Evolutionary conservation across 2,329 filamentous ascomycete genomes (phyloP).

Genomic region (Sporothrix luriei): DNA sequence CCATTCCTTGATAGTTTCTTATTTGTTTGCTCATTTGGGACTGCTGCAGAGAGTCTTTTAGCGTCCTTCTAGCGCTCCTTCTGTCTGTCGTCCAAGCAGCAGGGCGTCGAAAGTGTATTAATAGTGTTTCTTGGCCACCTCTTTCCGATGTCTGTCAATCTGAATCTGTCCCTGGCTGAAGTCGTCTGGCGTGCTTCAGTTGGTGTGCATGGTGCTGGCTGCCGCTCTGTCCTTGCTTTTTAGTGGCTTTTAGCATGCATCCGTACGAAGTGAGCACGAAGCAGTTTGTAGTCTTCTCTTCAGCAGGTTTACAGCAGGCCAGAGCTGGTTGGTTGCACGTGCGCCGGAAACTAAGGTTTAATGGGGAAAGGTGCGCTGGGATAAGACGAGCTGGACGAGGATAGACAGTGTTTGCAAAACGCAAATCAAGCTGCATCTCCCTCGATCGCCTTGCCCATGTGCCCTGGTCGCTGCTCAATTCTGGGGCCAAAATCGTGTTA

Average conservation of each 20-base stretch:
- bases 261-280: too few relatives aligned
- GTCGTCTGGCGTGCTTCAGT: neutral
- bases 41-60: conserved; percentile 20
- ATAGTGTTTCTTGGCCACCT: conserved; percentile 12
- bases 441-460: neutral
- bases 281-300: neutral
- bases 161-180: neutral
- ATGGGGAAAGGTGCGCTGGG: too few relatives aligned
- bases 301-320: neutral
- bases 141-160: conserved; percentile 16
- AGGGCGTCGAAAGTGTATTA: neutral
- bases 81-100: neutral
- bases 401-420: neutral
- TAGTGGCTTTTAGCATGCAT: neutral
- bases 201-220: neutral
- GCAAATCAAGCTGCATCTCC: conserved; percentile 6
- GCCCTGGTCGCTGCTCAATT: neutral
- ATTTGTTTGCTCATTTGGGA: conserved; percentile 11
- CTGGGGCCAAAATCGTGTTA: conserved; percentile 13
- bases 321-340: neutral
- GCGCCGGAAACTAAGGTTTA: neutral
- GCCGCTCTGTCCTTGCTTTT: neutral
- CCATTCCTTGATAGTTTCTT: neutral
- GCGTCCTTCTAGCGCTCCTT: conserved; percentile 16
- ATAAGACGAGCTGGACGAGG: neutral